Conservation (phyloP, 768 basidiomycete genomes). For the Clitopilus passeckerianus region DNA sequence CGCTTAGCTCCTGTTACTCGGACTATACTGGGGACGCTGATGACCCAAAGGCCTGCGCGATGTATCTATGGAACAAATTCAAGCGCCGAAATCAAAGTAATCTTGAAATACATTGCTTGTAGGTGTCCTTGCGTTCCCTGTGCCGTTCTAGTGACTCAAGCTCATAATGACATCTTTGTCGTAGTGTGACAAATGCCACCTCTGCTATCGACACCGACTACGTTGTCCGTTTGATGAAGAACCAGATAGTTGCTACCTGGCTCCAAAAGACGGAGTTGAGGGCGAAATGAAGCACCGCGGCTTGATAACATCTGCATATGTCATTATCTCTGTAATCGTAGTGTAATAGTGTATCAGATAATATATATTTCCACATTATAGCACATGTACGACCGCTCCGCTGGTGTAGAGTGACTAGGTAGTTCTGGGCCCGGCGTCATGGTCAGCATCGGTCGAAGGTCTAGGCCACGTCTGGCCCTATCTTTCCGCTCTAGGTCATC, state of each 20-base stretch:
- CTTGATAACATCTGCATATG: too few relatives aligned
- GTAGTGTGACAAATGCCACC: background rate
- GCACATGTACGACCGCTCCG: too few relatives aligned
- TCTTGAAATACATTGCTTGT: background rate
- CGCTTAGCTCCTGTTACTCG: background rate
- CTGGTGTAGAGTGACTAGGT: too few relatives aligned
- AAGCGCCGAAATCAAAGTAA: background rate
- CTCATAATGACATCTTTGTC: too few relatives aligned
- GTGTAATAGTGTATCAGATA: too few relatives aligned
- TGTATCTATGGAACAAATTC: background rate
- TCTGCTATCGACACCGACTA: background rate
- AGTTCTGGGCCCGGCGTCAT: too few relatives aligned
- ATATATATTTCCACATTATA: too few relatives aligned
- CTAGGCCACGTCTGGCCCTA: too few relatives aligned
- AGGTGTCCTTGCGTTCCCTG: background rate
- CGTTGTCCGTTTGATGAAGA: background rate
- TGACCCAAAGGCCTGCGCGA: background rate
- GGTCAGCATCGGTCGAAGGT: too few relatives aligned
- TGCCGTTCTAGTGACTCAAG: background rate
- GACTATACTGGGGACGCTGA: background rate
- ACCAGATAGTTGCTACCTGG: background rate
- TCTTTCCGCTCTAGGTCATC: too few relatives aligned
- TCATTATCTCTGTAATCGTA: too few relatives aligned
- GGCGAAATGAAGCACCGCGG: background rate
- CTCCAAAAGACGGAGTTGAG: background rate